A percentile compares a stretch with the other conserved stretches of the same genome.
Conservation (phyloP, 352 stramenopile genomes). For the Phytophthora meadii region DNA sequence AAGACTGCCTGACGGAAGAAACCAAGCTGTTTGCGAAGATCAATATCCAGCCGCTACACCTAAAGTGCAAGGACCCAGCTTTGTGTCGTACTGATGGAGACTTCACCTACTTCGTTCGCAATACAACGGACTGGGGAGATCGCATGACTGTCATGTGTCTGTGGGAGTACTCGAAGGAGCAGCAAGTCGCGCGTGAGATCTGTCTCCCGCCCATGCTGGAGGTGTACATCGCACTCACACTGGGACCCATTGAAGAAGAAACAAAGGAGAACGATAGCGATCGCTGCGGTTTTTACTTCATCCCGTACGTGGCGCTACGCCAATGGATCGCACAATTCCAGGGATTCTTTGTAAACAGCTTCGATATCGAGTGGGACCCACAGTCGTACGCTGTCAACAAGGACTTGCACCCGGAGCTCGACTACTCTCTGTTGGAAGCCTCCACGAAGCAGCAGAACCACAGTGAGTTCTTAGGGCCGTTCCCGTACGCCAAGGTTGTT, state of each 20-base stretch:
- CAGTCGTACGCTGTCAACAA: constrained; percentile 76
- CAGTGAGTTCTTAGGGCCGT: constrained; percentile 74
- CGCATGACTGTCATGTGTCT: constrained; percentile 87
- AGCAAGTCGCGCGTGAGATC: constrained; percentile 57
- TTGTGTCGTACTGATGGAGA: constrained; percentile 66
- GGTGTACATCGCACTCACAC: constrained; percentile 63
- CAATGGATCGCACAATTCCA: constrained; percentile 82
- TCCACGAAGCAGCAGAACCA: constrained; percentile 79
- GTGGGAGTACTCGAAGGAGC: constrained; percentile 71
- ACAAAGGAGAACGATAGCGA: constrained; percentile 80
- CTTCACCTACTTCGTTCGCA: constrained; percentile 81
- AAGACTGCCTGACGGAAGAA: constrained; percentile 68
- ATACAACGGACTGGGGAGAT: constrained; percentile 84
- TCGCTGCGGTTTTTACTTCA: constrained; percentile 86
- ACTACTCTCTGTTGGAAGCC: constrained; percentile 70
- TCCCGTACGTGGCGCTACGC: constrained; percentile 78
- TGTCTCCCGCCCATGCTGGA: constrained; percentile 84
- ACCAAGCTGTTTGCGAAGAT: constrained; percentile 72
- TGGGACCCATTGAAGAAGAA: constrained; percentile 60
- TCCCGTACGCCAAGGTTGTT: constrained; percentile 75
- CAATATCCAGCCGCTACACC: constrained; percentile 75
- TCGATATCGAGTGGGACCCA: constrained; percentile 75
- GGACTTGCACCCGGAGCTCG: constrained; percentile 49
- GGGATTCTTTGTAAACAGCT: constrained; percentile 86
- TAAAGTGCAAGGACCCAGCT: constrained; percentile 64